Conservation (phyloP, 805 yeast genomes). For the Candida ficus region DNA sequence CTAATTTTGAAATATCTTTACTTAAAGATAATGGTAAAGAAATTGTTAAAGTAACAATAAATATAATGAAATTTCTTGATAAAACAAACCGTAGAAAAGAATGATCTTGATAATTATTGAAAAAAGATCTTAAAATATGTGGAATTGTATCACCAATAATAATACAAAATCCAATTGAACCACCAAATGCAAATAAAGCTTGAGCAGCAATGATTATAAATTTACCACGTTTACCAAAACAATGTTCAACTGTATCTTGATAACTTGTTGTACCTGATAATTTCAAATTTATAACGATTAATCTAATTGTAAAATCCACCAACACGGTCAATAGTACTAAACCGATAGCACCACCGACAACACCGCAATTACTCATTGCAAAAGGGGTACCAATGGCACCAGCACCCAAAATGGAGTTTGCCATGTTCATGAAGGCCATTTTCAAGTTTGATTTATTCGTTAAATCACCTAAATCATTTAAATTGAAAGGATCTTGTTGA, state of each 20-base stretch:
- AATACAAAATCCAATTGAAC: conserved; percentile 88
- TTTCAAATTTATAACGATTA: conserved; percentile 79
- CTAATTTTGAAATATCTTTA: conserved; percentile 76
- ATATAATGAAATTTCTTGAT: conserved; percentile 65
- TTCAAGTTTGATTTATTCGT: conserved; percentile 50
- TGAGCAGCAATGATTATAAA: conserved; percentile 66
- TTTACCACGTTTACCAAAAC: conserved; percentile 74
- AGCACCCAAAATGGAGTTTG: conserved; percentile 91
- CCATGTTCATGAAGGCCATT: conserved; percentile 97
- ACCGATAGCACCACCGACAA: conserved; percentile 64
- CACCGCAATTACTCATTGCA: conserved; percentile 77
- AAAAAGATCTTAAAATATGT: conserved; percentile 68
- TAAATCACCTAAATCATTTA: conserved; percentile 10
- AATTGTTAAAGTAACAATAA: conserved; percentile 61
- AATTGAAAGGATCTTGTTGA: conserved; percentile 15
- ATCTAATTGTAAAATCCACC: conserved; percentile 83
- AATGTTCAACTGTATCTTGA: conserved; percentile 77
- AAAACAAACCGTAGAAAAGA: conserved; percentile 49
- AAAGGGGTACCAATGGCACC: conserved; percentile 94
- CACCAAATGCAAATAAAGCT: conserved; percentile 90
- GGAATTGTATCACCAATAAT: conserved; percentile 95
- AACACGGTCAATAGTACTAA: conserved; percentile 57
- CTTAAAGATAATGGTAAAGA: conserved; percentile 81
- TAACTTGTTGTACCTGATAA: conserved; percentile 72
- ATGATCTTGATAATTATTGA: conserved; percentile 36